phyloP scores from a whole-genome alignment of 208 protist genomes.

The Entamoeba dispar region DNA sequence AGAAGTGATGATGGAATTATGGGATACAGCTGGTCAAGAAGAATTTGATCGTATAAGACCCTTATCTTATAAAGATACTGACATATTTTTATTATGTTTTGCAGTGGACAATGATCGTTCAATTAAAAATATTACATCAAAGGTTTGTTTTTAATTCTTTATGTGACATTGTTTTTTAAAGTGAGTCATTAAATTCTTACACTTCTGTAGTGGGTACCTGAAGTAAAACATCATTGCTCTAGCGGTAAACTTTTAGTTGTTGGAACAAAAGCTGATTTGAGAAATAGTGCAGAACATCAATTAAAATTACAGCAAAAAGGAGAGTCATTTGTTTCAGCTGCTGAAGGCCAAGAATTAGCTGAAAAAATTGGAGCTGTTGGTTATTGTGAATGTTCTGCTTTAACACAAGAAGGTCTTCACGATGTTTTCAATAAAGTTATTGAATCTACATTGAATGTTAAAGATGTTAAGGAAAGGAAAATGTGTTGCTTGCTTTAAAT shows the following conservation, averaged over 20 bases:
- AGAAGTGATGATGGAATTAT: constrained; percentile 6
- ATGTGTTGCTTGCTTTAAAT: not conserved
- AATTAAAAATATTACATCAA: not conserved
- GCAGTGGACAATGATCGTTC: not conserved
- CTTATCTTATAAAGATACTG: constrained; percentile 39
- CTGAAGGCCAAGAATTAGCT: constrained; percentile 36
- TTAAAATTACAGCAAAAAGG: not conserved
- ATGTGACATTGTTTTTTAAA: not conserved
- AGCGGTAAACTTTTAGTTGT: constrained; percentile 37
- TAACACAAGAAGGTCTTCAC: constrained; percentile 53
- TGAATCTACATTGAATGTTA: constrained; percentile 15
- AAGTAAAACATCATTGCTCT: constrained; percentile 15
- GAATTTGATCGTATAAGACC: constrained; percentile 43
- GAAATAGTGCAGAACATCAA: constrained; percentile 23
- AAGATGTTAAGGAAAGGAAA: not conserved
- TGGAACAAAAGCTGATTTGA: constrained; percentile 42
- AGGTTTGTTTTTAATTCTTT: not conserved
- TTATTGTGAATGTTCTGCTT: constrained; percentile 65
- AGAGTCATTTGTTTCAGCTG: constrained; percentile 22
- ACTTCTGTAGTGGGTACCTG: constrained; percentile 30
- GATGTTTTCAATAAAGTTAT: constrained; percentile 53
- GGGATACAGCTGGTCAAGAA: constrained; percentile 39
- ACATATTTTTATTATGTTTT: constrained; percentile 55
- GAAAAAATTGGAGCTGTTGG: constrained; percentile 46
- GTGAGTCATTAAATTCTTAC: constrained; percentile 46